Evolutionary conservation across 1,284 basidiomycete species (phyloP).

Genomic region (Fomitopsis betulina): DNA sequence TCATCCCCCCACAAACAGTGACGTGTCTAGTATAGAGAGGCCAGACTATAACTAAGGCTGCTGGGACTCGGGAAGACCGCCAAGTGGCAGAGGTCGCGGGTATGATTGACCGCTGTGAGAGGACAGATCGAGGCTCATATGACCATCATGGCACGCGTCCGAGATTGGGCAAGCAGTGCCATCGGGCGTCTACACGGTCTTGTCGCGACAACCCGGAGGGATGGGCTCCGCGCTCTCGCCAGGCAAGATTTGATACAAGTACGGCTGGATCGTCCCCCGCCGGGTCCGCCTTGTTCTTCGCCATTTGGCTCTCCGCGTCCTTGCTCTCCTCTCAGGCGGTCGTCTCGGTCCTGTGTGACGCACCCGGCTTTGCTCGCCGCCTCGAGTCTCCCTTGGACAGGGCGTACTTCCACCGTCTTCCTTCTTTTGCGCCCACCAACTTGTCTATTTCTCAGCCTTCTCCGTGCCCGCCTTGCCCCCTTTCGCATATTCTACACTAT

Average conservation of each 20-base stretch:
- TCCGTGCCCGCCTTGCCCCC: slow-evolving; percentile 22
- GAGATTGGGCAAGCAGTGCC: slow-evolving; percentile 12
- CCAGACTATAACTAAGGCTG: too few species aligned
- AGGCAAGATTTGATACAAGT: slow-evolving; percentile 11
- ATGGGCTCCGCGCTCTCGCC: slow-evolving; percentile 12
- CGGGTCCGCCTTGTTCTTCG: slow-evolving; percentile 3
- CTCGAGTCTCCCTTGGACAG: slow-evolving; percentile 1
- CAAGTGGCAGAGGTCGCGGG: slow-evolving; percentile 8
- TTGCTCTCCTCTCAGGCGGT: slow-evolving; percentile 1
- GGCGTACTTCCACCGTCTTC: slow-evolving; percentile 10
- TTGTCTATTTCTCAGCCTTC: slow-evolving; percentile 20
- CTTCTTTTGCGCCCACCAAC: slow-evolving; percentile 17
- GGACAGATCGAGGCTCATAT: too few species aligned
- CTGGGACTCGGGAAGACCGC: background rate
- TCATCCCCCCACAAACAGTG: too few species aligned
- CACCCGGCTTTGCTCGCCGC: slow-evolving; percentile 2
- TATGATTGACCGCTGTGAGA: slow-evolving; percentile 23
- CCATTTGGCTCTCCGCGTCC: slow-evolving; percentile 7
- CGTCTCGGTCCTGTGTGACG: slow-evolving; percentile 6
- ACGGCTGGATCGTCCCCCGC: slow-evolving; percentile 12
- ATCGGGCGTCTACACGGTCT: slow-evolving; percentile 5
- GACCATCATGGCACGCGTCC: slow-evolving; percentile 12
- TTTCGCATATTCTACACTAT: slow-evolving; percentile 26
- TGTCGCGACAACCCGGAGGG: slow-evolving; percentile 17
- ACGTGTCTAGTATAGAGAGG: too few species aligned